Conservation (phyloP, 257 asterid genomes). For the Solanum sejunctum region DNA sequence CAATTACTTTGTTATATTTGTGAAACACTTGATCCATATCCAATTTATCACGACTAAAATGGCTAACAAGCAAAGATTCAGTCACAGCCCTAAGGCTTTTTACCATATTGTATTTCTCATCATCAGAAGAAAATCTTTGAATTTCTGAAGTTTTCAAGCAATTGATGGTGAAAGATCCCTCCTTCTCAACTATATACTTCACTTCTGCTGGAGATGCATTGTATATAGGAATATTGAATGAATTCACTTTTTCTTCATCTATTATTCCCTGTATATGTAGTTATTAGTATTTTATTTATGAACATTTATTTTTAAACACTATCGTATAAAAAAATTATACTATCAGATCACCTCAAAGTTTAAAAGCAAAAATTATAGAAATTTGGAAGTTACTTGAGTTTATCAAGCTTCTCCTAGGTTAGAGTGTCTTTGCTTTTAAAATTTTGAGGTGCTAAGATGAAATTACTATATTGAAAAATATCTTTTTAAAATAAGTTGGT, state of each 20-base stretch:
- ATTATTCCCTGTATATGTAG: background rate
- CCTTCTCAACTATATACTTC: background rate
- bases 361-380: no score
- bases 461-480: no score
- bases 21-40: slow-evolving; percentile 24
- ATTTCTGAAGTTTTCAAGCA: background rate
- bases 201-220: background rate
- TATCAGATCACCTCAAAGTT: no score
- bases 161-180: background rate
- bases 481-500: no score
- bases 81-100: slow-evolving; percentile 43
- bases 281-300: background rate
- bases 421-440: no score
- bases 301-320: no score
- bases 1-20: slow-evolving; percentile 5
- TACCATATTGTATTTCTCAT: background rate
- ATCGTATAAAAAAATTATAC: no score
- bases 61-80: slow-evolving; percentile 41
- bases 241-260: background rate
- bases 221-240: background rate
- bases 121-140: background rate
- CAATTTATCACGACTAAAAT: slow-evolving; percentile 25
- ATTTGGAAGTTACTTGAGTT: no score
- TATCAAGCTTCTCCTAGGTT: no score
- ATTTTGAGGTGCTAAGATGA: no score